Evolutionary conservation across 2,329 filamentous ascomycete species (phyloP).

Genomic region (Clarireedia monteithiana): DNA sequence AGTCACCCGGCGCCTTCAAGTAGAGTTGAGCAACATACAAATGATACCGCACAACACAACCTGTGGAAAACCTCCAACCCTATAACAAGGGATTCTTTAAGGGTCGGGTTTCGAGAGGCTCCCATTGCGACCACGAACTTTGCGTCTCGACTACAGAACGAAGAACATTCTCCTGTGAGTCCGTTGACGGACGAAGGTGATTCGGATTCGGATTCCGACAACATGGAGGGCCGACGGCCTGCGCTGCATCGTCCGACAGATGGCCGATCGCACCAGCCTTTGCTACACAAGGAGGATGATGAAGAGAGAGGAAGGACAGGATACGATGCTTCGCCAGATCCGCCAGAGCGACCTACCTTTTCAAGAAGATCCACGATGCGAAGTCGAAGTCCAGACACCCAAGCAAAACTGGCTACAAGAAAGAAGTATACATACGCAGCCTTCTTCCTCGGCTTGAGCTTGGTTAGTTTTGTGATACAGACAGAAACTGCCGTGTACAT

Average conservation of each 20-base stretch:
- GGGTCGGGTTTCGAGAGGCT: conserved; percentile 13
- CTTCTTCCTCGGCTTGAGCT: conserved; percentile 72
- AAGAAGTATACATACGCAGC: conserved; percentile 83
- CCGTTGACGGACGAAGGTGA: conserved; percentile 17
- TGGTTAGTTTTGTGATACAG: conserved; percentile 86
- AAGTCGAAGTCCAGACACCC: conserved; percentile 64
- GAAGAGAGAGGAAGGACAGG: conserved; percentile 27
- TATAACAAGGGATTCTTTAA: conserved; percentile 16
- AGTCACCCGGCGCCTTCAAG: conserved; percentile 14
- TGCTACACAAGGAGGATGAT: conserved; percentile 26
- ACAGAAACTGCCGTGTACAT: conserved; percentile 95
- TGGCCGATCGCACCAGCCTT: conserved; percentile 32
- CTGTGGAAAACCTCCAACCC: conserved; percentile 20
- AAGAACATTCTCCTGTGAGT: conserved; percentile 5
- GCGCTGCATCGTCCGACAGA: conserved; percentile 31
- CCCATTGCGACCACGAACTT: conserved; percentile 12
- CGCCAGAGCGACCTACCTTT: conserved; percentile 28
- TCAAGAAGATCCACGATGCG: conserved; percentile 62
- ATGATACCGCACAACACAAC: conserved; percentile 9
- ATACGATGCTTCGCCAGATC: conserved; percentile 23
- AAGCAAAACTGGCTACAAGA: conserved; percentile 57
- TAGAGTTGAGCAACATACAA: conserved; percentile 5
- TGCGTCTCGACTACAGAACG: conserved; percentile 12
- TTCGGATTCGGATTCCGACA: conserved; percentile 15
- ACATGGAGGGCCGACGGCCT: conserved; percentile 33